Evolutionary conservation across 768 basidiomycete genomes (phyloP), one percentile per base, ranked within the genome.

Genomic region (Termitomyces bulborhizus): DNA sequence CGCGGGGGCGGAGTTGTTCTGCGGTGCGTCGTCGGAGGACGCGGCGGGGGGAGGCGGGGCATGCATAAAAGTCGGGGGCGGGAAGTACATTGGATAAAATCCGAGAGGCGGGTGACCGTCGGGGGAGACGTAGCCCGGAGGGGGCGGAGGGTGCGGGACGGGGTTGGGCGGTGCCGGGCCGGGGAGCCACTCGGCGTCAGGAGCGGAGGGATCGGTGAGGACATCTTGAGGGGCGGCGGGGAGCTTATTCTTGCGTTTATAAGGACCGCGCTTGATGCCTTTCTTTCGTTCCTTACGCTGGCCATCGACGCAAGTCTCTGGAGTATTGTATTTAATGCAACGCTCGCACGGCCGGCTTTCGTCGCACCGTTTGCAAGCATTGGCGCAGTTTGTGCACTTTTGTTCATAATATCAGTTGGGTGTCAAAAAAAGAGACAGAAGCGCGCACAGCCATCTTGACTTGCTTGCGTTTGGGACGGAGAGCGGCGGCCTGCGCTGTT

Each of bases 281-380:
- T 90, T 92, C 73, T 92, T 93, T 58, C 94, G 80, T 70, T 96
- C 93, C 73, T 96, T 97, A 65, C 94, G 81, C 65, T 90, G 88
- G 31, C 93, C 93, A 68, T 97, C 94, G 53, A 88, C 74, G 69
- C 94, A 97, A 53, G 85, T 79, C 9, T 79, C 78, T 3, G 82
- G 73, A 51, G 93, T 81, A 60, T 89, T 90, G 68, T 95, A 95
- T 71, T 93, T 94, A 64, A 86, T 76, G 62, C 94, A 97, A 34
- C 94, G 85, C 57, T 88, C 85, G 67, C 94, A 97, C 26, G 94
- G 94, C 43, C 94, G 84, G 60, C 76, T 79, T 60, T 93, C 91
- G 69, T 93, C 88, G 67, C 90, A 93, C 60, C 91, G 89, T 70
- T 93, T 93, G 73, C 90, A 93, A 0, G 90, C 90, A 50, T 82